phyloP scores from a whole-genome alignment of 2,329 filamentous ascomycete genomes.

The Thelonectria blattea region DNA sequence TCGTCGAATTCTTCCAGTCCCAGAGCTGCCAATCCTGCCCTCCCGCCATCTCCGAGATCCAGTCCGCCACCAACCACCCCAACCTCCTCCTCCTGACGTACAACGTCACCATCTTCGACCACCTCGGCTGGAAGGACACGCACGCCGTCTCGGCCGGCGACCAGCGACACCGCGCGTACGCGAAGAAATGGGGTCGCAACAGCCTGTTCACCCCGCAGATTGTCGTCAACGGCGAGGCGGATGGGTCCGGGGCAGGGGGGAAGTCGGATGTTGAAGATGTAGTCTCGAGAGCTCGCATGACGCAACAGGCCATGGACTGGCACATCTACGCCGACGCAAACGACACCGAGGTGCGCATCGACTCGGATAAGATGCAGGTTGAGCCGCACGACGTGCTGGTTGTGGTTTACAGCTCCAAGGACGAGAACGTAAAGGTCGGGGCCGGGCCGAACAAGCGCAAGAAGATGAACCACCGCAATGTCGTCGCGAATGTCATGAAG shows the following conservation, averaged over 20 bases:
- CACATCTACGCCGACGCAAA: slow-evolving; percentile 36
- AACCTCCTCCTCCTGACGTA: slow-evolving; percentile 44
- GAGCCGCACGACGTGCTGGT: slow-evolving; percentile 28
- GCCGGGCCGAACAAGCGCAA: slow-evolving; percentile 45
- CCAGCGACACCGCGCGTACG: slow-evolving; percentile 43
- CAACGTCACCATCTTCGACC: slow-evolving; percentile 44
- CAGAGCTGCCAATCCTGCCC: slow-evolving; percentile 45
- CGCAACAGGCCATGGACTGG: slow-evolving; percentile 21
- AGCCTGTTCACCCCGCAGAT: slow-evolving; percentile 42
- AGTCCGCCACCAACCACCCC: slow-evolving; percentile 36
- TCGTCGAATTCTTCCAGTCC: slow-evolving; percentile 45
- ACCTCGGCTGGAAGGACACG: slow-evolving; percentile 43
- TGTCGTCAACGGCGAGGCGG: slow-evolving; percentile 39
- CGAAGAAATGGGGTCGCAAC: slow-evolving; percentile 39
- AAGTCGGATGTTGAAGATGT: slow-evolving; percentile 32
- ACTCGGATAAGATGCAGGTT: slow-evolving; percentile 29
- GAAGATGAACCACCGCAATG: slow-evolving; percentile 43
- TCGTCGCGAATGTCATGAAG: slow-evolving; percentile 41
- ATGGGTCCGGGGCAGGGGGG: slow-evolving; percentile 34
- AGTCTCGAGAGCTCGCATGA: slow-evolving; percentile 20
- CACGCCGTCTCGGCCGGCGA: slow-evolving; percentile 39
- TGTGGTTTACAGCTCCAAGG: slow-evolving; percentile 37
- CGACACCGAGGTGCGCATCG: slow-evolving; percentile 31
- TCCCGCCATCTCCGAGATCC: slow-evolving; percentile 41
- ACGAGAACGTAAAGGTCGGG: slow-evolving; percentile 39